Base-by-base conservation (phyloP, 75 land plant genomes). In the Picea sitchensis region DNA sequence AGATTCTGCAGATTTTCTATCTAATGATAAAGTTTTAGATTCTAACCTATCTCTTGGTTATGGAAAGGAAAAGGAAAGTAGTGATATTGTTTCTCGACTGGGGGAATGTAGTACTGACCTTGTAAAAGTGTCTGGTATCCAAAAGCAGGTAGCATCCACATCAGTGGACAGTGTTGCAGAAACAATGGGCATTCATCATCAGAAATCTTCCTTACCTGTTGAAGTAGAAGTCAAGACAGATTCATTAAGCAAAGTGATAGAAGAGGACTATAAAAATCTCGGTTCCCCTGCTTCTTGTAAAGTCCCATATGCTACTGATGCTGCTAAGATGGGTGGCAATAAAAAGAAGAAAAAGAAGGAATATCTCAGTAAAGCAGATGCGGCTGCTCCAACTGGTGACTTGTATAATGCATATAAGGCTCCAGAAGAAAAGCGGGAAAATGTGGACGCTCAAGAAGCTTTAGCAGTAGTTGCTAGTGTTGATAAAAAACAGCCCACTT, bases 321-420 rank as follows among this genome's bases (percentile, higher is more conserved):
- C 44, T 20, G 23, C 73, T 47, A 71, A 71, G 54, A 6, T 18
- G n/a, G 14, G 34, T 71, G 26, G 3, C 21, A n/a, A 0, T 14
- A 71, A 41, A 64, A 87, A 81, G 69, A 95, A 93, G 86, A 97
- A 95, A 77, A 95, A 91, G 81, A 97, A 88, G 84, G 92, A 93
- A 65, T 30, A 83, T 21, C 85, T 95, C 76, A 85, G 84, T 59
- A 93, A 87, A 81, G 96, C 96, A 15, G 96, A 97, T 90, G 98
- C 96, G 69, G 88, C 90, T 3, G 96, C 94, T 12, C 82, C 87
- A 58, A 90, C 80, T 58, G 91, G 92, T 77, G 99, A 97, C 87
- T 85, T 97, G 12, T 97, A 95, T 78, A 90, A 79, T 78, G 99
- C 99, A 31, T 97, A 89, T 72, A 97, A 95, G 80, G 90, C 90